These are phyloP conservation scores for Schoenoplectus tabernaemontani DNA, from an alignment of 202 grass and related monocot genomes.

Conservation along the genomic window DNA sequence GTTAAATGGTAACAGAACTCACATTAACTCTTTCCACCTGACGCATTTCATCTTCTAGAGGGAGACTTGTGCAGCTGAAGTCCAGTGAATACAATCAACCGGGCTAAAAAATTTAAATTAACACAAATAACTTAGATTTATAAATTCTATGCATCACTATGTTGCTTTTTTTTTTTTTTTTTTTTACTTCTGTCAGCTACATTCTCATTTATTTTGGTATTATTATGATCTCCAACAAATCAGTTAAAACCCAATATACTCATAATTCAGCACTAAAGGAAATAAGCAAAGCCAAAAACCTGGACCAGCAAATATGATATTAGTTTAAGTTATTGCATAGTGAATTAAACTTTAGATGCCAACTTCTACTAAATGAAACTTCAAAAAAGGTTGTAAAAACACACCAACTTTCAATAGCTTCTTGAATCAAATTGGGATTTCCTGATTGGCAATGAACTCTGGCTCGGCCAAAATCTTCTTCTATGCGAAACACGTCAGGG, in stretches of 20 bases:
- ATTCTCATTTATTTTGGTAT: not conserved
- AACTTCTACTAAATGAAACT: not conserved
- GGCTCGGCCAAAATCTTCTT: constrained; percentile 85
- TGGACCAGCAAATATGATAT: not conserved
- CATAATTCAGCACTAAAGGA: not conserved
- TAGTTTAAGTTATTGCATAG: not conserved
- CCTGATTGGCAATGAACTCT: constrained; percentile 80
- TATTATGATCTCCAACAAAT: not conserved
- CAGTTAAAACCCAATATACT: not conserved
- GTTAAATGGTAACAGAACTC: constrained; percentile 21
- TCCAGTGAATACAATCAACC: constrained; percentile 98
- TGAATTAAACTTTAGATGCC: not conserved
- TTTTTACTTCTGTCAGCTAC: not conserved
- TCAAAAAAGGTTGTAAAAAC: constrained; percentile 16
- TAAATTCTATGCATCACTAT: not conserved
- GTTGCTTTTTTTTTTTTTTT: not conserved
- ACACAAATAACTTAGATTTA: constrained; percentile 6
- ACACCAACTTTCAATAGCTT: constrained; percentile 92
- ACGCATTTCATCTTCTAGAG: constrained; percentile 99
- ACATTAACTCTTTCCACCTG: constrained; percentile 92
- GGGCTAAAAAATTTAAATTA: constrained; percentile 44
- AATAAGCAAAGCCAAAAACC: not conserved
- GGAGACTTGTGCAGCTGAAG: constrained; percentile 79
- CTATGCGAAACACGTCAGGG: constrained; percentile 62
- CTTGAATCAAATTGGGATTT: constrained; percentile 40